phyloP scores from a whole-genome alignment of 2,329 filamentous ascomycete species.

The Chrysoporthe deuterocubensis region DNA sequence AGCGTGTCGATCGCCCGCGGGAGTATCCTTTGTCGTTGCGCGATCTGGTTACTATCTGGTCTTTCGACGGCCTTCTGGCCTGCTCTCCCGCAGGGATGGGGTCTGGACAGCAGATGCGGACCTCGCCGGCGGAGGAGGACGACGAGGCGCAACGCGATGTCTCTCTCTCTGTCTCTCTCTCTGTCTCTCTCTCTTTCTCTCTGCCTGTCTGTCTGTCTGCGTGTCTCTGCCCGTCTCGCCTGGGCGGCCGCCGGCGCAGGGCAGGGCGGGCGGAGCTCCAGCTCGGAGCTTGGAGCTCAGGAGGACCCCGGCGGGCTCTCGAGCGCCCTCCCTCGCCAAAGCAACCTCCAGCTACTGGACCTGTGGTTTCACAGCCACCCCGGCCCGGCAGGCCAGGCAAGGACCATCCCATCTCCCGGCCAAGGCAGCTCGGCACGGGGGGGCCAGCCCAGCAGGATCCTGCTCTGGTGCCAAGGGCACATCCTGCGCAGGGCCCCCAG shows the following conservation, averaged over 20 bases:
- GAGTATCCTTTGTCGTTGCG: constrained; percentile 1
- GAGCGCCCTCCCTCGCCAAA: background rate
- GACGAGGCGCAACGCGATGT: too few relatives aligned
- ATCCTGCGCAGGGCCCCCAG: background rate
- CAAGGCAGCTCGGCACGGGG: background rate
- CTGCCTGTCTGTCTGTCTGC: background rate
- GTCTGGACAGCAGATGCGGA: background rate
- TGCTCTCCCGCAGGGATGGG: background rate
- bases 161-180: background rate
- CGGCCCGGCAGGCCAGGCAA: background rate
- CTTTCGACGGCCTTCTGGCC: background rate
- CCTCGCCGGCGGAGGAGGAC: too few relatives aligned
- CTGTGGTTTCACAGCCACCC: background rate
- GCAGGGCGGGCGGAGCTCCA: background rate
- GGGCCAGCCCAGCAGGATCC: background rate
- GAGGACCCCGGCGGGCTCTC: background rate
- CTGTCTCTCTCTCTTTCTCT: background rate
- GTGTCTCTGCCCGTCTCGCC: background rate
- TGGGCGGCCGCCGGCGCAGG: background rate
- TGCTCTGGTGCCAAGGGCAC: background rate
- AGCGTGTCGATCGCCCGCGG: constrained; percentile 6
- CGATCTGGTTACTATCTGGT: background rate
- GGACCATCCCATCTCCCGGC: constrained; percentile 5
- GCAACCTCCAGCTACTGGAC: background rate
- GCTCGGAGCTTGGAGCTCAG: background rate